Base-by-base conservation (phyloP, 768 basidiomycete genomes). In the Zangia roseola region DNA sequence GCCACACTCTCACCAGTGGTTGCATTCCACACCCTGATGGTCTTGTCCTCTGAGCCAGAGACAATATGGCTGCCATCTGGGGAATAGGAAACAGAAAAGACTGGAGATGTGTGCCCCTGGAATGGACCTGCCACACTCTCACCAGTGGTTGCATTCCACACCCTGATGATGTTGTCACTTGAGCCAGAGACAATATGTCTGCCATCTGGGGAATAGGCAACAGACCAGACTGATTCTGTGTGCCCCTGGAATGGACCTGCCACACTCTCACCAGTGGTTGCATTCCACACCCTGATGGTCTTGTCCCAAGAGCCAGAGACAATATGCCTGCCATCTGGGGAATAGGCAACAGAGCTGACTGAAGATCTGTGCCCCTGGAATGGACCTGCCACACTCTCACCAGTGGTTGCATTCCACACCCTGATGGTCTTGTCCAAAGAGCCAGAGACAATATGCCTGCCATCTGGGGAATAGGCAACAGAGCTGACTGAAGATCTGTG, bases 321-420 rank as follows among this genome's bases (percentile, higher is more conserved):
- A 28, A 28, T 10, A 10, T 47, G 25, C 3, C 5, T 33, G 2
- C 53, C 45, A 50, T 47, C 41, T 47, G 45, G 38, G 26, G 43
- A 39, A 38, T 35, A 33, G 3, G 35, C 41, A 36, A 55, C 47
- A 24, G 50, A 49, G 20, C 8, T 38, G n/a, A 52, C 31, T n/a
- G 0, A 1, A 4, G 19, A 2, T 33, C 36, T 43, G 19, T 52
- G 42, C 9, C 41, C 45, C 21, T 34, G 35, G 19, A 46, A 34
- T 23, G 47, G 47, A 42, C 47, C 47, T 43, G 47, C 51, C 43
- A 53, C 21, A 47, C 24, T 33, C 7, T 44, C 28, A 47, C 48
- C 36, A 47, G 47, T 31, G 21, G 34, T 35, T 25, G 38, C 34
- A 45, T 60, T 44, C 62, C 59, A 66, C 16, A 64, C 14, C 8